Conservation (phyloP, 75 land plant genomes). For the Chamaecyparis obtusa region DNA sequence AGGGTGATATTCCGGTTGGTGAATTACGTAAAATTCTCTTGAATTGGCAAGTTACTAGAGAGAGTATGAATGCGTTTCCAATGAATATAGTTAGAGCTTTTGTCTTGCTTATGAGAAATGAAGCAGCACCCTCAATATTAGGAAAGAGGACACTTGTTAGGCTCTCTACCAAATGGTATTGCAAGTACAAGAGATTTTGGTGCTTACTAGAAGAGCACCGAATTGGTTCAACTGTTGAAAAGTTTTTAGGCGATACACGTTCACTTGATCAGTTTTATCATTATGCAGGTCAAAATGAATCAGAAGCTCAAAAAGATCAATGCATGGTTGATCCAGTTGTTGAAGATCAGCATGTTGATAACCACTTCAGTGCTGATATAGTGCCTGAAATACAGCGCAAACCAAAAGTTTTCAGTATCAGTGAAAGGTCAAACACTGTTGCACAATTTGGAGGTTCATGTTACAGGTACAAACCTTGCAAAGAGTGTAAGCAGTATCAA, state of each 20-base stretch:
- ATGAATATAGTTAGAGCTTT: neutral
- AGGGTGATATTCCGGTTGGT: neutral
- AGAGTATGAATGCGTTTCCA: neutral
- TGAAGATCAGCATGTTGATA: neutral
- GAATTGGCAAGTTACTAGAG: neutral
- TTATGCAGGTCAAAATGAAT: neutral
- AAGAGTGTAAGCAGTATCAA: neutral
- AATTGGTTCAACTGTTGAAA: neutral
- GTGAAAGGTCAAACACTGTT: neutral
- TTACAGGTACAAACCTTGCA: slow-evolving; percentile 7
- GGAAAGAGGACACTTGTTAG: neutral
- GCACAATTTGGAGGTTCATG: neutral
- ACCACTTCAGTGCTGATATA: neutral
- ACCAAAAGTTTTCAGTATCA: neutral
- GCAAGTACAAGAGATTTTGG: slow-evolving; percentile 6
- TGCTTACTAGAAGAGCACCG: neutral
- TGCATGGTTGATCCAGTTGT: neutral
- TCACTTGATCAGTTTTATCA: neutral
- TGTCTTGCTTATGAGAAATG: neutral
- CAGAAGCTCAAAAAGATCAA: neutral
- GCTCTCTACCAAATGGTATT: slow-evolving; percentile 4
- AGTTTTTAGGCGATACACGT: neutral
- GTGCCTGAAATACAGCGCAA: neutral
- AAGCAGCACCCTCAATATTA: neutral
- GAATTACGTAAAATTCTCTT: neutral